Base-by-base conservation (phyloP, 805 yeast genomes). In the Sugiyamaella floridensis region DNA sequence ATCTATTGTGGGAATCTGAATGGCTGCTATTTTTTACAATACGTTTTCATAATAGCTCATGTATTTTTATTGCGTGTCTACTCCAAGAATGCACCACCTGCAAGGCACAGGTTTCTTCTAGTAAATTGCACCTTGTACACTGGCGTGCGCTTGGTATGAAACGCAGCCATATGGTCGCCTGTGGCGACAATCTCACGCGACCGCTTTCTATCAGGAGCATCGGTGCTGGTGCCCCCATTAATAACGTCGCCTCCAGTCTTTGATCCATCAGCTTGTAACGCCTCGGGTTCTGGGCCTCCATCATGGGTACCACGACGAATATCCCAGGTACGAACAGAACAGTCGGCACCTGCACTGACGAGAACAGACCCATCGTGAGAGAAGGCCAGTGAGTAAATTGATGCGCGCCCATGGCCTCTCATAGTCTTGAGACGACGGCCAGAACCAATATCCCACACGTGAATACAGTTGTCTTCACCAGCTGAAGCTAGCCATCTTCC, bases 401-500 rank as follows among this genome's bases (percentile, higher is more conserved):
- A 82, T 29, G 86, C 80, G 58, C 87, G 75, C 29, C 97, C 98
- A 66, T 93, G 99, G 0, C 99, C 99, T 53, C 88, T 79, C 97
- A 93, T 88, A 9, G 87, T 76, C 69, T 93, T 93, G 58, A 93
- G 73, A 49, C 89, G 74, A 58, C 95, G 78, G 19, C 98, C 98
- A 1, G 90, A 79, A 1, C 97, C 96, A 51, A 87, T 82, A 71
- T 93, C 99, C 96, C 97, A 93, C 41, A 93, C 76, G 64, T 85
- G 85, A 37, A 93, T 86, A 9, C 85, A 78, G 43, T 89, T 82
- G 67, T 93, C 98, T 65, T 89, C 97, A 50, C 96, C 96, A 2
- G 95, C 97, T 53, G 89, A 81, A 3, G 98, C 97, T 52, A 93
- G 73, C 92, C 96, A 87, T 64, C 97, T 77, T 2, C 99, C 99